Conservation (phyloP, 225 moss, liverwort and hornwort species). For the Neckera pumila region DNA sequence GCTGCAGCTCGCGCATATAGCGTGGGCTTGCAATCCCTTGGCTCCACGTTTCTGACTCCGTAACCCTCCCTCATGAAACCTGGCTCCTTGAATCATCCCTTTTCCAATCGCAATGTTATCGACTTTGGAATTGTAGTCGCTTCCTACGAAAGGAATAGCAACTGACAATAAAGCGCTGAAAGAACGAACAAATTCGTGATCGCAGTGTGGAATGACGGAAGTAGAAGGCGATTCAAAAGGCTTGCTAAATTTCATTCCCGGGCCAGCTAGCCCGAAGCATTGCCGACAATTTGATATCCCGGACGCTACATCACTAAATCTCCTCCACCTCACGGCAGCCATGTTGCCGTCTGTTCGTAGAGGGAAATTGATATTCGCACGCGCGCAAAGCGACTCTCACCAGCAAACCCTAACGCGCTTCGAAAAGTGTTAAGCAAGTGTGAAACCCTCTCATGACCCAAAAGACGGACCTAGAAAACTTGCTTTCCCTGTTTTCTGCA, state of each 20-base stretch:
- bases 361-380: not conserved
- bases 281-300: constrained; percentile 23
- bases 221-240: not conserved
- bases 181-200: constrained; percentile 33
- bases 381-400: not conserved
- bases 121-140: not conserved
- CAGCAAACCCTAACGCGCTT: constrained; percentile 15
- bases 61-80: constrained; percentile 38
- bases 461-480: not conserved
- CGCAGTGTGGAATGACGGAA: constrained; percentile 8
- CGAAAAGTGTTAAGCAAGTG: not conserved
- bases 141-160: constrained; percentile 12
- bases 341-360: constrained; percentile 13
- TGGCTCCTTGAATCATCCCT: constrained; percentile 20
- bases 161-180: constrained; percentile 26
- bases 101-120: constrained; percentile 23
- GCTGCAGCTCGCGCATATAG: constrained; percentile 33
- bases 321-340: constrained; percentile 69
- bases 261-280: constrained; percentile 6
- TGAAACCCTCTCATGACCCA: constrained; percentile 3
- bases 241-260: constrained; percentile 22
- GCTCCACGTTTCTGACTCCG: constrained; percentile 23
- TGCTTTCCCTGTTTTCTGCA: not conserved
- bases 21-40: constrained; percentile 35
- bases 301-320: constrained; percentile 41